phyloP scores from a whole-genome alignment of 1,284 basidiomycete species.

The Heterobasidion annosum region DNA sequence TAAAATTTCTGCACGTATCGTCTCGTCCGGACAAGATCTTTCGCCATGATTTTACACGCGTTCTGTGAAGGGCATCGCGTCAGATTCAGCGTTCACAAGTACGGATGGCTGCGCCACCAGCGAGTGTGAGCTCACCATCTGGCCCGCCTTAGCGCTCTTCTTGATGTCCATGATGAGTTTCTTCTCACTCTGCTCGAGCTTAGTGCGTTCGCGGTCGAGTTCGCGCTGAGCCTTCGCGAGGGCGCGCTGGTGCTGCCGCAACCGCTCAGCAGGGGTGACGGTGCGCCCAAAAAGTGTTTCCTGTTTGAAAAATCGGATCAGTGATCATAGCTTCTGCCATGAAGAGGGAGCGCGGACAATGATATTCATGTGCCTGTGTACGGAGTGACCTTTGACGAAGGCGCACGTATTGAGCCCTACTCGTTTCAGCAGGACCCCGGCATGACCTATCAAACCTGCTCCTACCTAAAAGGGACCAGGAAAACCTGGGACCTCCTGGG shows the following conservation, averaged over 20 bases:
- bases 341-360: conserved; percentile 36
- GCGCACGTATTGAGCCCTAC: too few relatives aligned
- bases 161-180: conserved; percentile 92
- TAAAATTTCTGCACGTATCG: conserved; percentile 98
- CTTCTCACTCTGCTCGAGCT: conserved; percentile 94
- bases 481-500: too few relatives aligned
- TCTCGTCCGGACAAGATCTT: conserved; percentile 93
- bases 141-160: conserved; percentile 91
- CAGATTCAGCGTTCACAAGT: conserved; percentile 3
- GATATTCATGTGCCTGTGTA: conserved; percentile 51
- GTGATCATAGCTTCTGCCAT: background rate
- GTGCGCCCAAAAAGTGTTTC: conserved; percentile 92
- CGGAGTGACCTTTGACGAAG: background rate
- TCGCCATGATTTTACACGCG: conserved; percentile 98
- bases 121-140: conserved; percentile 57
- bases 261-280: conserved; percentile 89
- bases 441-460: too few relatives aligned
- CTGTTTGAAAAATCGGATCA: conserved; percentile 27
- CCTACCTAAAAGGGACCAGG: too few relatives aligned
- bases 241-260: conserved; percentile 17
- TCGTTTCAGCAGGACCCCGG: too few relatives aligned
- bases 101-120: too few relatives aligned
- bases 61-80: conserved; percentile 41
- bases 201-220: conserved; percentile 55
- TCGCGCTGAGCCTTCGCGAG: conserved; percentile 15